Base-by-base conservation (phyloP, 2,329 filamentous ascomycete genomes). In the Alternaria angustiovoidea region DNA sequence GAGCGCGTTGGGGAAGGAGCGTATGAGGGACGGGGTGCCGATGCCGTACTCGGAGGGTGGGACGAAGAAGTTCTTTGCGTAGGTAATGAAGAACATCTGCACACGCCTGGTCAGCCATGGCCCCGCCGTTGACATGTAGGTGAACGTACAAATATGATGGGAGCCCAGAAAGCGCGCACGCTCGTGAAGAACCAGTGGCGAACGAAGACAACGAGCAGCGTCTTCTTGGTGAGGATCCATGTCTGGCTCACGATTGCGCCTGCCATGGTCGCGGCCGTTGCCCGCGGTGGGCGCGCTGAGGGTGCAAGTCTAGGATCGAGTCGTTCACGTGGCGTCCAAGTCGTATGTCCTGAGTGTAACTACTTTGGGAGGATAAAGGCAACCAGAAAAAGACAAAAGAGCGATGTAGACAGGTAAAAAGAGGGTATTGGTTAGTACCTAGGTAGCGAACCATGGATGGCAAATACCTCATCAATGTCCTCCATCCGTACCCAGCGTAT, bases 11-110 rank as follows among this genome's bases (percentile, higher is more conserved):
- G 82, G 72, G 18, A 96, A 84, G 11, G 86, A 85, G 60, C 88
- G 86, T 62, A 97, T 79, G 0, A 88, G 83, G 7, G 79, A 81
- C 0, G 87, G 77, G 0, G 83, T 75, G 44, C 89, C 91, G 65
- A 97, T 88, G 44, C 94, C 94, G 71, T 86, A 96, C 3, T 85
- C 81, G 1, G 91, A 90, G 1, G 91, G 90, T 1, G 92, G 90
- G 4, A 94, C 86, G 71, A 96, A 94, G 64, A 97, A 87, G 75
- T 94, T 94, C 68, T 91, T 89, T 16, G 92, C 90, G 76, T 91
- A 94, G 54, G 82, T 81, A 47, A 85, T 85, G 67, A 80, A 80
- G 72, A 81, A 81, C 77, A 82, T 81, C 77, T 78, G 42, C 39
- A 12, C 14, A 12, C 28, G 36, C 41, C 41, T 36, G 34, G 57